Conservation (phyloP, 805 yeast species). For the Candida maesae region DNA sequence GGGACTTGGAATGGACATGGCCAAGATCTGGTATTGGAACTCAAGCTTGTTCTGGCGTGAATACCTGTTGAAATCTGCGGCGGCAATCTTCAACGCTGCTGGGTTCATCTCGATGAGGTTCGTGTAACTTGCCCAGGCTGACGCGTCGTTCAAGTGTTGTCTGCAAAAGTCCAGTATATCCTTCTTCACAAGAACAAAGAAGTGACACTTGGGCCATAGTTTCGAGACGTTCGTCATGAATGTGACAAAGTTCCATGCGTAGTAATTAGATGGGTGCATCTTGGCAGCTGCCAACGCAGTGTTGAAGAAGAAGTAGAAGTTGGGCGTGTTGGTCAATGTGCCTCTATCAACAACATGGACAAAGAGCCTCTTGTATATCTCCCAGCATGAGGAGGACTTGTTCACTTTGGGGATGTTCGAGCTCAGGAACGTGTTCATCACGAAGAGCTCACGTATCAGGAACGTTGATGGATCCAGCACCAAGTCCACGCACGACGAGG, state of each 20-base stretch:
- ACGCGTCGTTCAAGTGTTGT: slow-evolving; percentile 27
- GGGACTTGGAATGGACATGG: slow-evolving; percentile 9
- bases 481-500: neutral
- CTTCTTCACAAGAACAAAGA: neutral
- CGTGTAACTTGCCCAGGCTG: slow-evolving; percentile 33
- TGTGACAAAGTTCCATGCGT: slow-evolving; percentile 36
- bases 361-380: slow-evolving; percentile 29
- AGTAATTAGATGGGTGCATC: slow-evolving; percentile 35
- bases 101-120: slow-evolving; percentile 10
- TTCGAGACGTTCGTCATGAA: slow-evolving; percentile 29
- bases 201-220: neutral
- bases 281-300: slow-evolving; percentile 28
- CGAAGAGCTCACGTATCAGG: slow-evolving; percentile 15
- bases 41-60: slow-evolving; percentile 1
- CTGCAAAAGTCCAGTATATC: slow-evolving; percentile 26
- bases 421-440: slow-evolving; percentile 26
- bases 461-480: slow-evolving; percentile 12
- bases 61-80: slow-evolving; percentile 15
- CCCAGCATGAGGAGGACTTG: slow-evolving; percentile 39
- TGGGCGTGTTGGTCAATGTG: neutral
- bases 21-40: slow-evolving; percentile 1
- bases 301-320: slow-evolving; percentile 10
- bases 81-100: slow-evolving; percentile 5
- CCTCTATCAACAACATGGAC: slow-evolving; percentile 7
- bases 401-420: slow-evolving; percentile 33